Evolutionary conservation across 1,284 basidiomycete species (phyloP).

Genomic region (Phenoliferia sp.): DNA sequence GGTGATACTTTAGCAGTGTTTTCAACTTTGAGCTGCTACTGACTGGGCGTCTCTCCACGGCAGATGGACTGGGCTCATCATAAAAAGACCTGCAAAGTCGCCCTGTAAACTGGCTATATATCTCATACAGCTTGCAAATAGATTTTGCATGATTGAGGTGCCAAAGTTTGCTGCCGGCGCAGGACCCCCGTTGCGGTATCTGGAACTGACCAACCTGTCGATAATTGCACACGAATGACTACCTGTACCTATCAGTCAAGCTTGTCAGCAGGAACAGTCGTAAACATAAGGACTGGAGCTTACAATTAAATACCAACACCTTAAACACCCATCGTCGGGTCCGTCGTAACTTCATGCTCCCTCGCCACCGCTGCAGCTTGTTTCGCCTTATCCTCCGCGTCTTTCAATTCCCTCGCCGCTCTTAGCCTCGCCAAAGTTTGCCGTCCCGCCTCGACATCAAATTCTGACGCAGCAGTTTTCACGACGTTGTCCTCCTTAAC

Average conservation of each 20-base stretch:
- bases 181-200: too few relatives aligned
- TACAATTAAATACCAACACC: background rate
- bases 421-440: background rate
- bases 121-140: too few relatives aligned
- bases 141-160: too few relatives aligned
- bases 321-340: background rate
- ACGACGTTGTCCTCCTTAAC: background rate
- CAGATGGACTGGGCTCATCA: background rate
- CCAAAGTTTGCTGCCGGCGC: too few relatives aligned
- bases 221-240: too few relatives aligned
- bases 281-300: background rate
- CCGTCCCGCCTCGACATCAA: conserved; percentile 6
- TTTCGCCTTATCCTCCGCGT: background rate
- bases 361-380: background rate
- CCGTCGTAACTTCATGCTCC: background rate
- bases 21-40: background rate
- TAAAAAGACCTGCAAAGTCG: background rate
- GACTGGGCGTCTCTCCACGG: background rate
- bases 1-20: background rate
- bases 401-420: background rate
- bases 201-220: too few relatives aligned
- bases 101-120: too few relatives aligned
- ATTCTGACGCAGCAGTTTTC: background rate
- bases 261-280: too few relatives aligned
- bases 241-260: too few relatives aligned